Base-by-base conservation (phyloP, 305 asterid species). In the Coffea humblotiana region DNA sequence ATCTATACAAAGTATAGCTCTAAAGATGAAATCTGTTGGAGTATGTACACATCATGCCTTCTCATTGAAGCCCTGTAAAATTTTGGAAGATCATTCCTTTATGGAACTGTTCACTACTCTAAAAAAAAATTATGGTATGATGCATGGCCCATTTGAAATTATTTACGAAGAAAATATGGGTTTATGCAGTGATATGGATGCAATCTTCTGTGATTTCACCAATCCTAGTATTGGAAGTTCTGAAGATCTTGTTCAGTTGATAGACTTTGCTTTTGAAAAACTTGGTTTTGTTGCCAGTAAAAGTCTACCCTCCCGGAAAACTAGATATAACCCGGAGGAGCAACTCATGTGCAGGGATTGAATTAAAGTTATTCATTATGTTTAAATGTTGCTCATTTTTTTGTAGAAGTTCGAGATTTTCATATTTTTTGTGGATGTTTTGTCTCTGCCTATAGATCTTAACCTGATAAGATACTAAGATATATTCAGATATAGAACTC, bases 21-120 rank as follows among this genome's bases (percentile, higher is more conserved):
- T 79, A 85, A 89, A 91, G 83, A 92, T 96, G 96, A 87, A 87
- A 84, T 76, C 90, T 48, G 86, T 68, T 48, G 72, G 83, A 66
- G 83, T 80, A 47, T 85, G 85, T 78, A 87, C 83, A 69, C 83
- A 84, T 66, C 83, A 76, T 27, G 78, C 83, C 70, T 66, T 32
- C 76, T 21, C 82, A 80, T 67, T 85, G 18, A 80, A 84, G 82
- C 79, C 86, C 61, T 67, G 63, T 73, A 82, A 77, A 76, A 81
- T 82, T 76, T 18, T 86, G 67, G 90, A 87, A 88, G 97, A 94
- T 43, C 85, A 63, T 32, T 72, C 85, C 21, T 94, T 92, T 79
- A n/a, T 65, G 75, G 92, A 91, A 81, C 87, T 94, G 77, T 92
- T 91, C 81, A 78, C 64, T 72, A 78, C 83, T 56, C 80, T 94